Conservation (phyloP, 164 flowering plant genomes). For the Berberis thunbergii region DNA sequence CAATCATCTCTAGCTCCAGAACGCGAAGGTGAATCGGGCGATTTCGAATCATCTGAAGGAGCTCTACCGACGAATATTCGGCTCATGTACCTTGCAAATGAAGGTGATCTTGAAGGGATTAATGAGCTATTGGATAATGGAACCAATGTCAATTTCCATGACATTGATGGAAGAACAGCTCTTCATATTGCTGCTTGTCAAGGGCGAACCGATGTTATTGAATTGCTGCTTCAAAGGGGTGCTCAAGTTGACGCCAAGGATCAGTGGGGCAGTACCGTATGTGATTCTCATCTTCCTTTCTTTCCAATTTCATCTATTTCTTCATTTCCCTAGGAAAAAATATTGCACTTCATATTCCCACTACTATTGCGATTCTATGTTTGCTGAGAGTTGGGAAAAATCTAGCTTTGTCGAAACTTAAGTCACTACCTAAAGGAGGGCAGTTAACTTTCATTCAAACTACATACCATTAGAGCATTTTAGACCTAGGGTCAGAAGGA, state of each 20-base stretch:
- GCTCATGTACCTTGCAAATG: slow-evolving; percentile 68
- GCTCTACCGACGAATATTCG: slow-evolving; percentile 36
- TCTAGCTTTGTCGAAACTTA: too few species aligned
- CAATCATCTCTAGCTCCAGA: slow-evolving; percentile 78
- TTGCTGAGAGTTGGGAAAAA: too few species aligned
- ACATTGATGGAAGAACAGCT: slow-evolving; percentile 70
- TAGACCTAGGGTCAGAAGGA: too few species aligned
- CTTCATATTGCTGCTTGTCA: slow-evolving; percentile 86
- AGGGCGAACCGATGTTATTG: slow-evolving; percentile 51
- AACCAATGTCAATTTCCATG: slow-evolving; percentile 53
- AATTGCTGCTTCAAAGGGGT: slow-evolving; percentile 37
- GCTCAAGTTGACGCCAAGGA: slow-evolving; percentile 68
- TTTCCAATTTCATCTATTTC: background rate
- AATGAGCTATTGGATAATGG: slow-evolving; percentile 59
- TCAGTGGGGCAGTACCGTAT: slow-evolving; percentile 95
- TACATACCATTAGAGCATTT: too few species aligned
- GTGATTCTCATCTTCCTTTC: background rate
- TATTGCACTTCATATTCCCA: too few species aligned
- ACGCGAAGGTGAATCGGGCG: slow-evolving; percentile 5
- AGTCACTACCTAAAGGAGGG: too few species aligned
- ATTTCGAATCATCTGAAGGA: slow-evolving; percentile 15
- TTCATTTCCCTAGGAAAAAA: background rate
- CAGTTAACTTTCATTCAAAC: too few species aligned
- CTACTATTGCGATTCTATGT: too few species aligned
- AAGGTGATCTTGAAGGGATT: slow-evolving; percentile 69